These are phyloP conservation scores for Melanomma pulvis-pyrius DNA, from an alignment of 495 filamentous ascomycete genomes.

Conservation along the genomic window DNA sequence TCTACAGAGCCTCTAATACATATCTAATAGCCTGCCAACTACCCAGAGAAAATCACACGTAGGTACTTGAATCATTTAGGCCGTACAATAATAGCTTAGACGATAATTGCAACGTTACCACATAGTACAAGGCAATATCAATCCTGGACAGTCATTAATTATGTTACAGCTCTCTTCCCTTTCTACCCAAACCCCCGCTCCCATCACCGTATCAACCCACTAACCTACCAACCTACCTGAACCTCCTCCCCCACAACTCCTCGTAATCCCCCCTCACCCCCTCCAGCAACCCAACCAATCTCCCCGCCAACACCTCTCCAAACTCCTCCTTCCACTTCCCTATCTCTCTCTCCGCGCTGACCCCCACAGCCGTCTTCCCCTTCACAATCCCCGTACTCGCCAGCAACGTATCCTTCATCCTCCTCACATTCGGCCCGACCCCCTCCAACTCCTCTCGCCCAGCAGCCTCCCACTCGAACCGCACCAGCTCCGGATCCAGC, in stretches of 20 bases:
- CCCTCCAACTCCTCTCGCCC: constrained; percentile 22
- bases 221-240: no score
- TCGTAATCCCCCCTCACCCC: constrained; percentile 55
- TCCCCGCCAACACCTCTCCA: constrained; percentile 45
- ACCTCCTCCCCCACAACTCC: constrained; percentile 46
- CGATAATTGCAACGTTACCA: no score
- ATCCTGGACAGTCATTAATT: no score
- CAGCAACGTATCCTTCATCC: constrained; percentile 45
- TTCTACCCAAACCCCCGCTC: no score
- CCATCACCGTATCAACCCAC: no score
- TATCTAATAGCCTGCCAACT: no score
- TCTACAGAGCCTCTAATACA: no score
- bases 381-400: constrained; percentile 46
- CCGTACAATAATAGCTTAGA: no score
- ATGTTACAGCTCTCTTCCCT: no score
- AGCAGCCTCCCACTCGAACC: constrained; percentile 48
- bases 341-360: constrained; percentile 49
- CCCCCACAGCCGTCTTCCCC: constrained; percentile 42
- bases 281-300: constrained; percentile 46
- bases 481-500: constrained; percentile 43
- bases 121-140: no score
- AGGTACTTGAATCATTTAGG: no score
- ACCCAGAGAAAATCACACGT: no score
- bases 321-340: constrained; percentile 54
- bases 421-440: constrained; percentile 3